Conservation (phyloP, 495 filamentous ascomycete genomes). For the Xylaria grammica region DNA sequence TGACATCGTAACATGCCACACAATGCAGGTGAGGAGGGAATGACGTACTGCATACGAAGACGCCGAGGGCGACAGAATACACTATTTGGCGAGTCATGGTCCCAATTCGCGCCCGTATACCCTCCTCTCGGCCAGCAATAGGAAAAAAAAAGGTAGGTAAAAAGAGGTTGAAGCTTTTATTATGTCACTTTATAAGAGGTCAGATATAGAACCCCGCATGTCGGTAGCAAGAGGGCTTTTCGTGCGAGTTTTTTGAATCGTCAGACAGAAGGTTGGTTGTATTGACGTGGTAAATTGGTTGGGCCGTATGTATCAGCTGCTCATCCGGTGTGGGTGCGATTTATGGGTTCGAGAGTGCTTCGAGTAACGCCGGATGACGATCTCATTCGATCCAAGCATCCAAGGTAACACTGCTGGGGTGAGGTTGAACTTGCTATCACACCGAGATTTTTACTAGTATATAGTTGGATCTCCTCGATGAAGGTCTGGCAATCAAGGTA, state of each 20-base stretch:
- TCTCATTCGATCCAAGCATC: conserved; percentile 3
- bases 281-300: conserved; percentile 8
- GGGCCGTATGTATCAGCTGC: conserved; percentile 8
- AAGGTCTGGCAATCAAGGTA: background rate
- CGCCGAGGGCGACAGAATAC: conserved; percentile 61
- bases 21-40: conserved; percentile 26
- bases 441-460: background rate
- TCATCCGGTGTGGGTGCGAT: conserved; percentile 6
- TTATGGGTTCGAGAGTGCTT: conserved; percentile 11
- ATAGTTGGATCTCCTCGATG: background rate
- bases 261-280: background rate
- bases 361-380: conserved; percentile 10
- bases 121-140: conserved; percentile 19
- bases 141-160: background rate
- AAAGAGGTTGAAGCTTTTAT: background rate
- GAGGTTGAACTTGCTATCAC: background rate
- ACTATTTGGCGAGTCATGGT: conserved; percentile 58
- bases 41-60: conserved; percentile 65
- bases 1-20: conserved; percentile 20
- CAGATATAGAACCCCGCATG: background rate
- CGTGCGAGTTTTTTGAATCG: background rate
- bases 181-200: background rate
- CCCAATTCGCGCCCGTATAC: background rate
- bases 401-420: background rate
- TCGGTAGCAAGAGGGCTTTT: background rate